Evolutionary conservation across 495 filamentous ascomycete species (phyloP), one percentile per base, ranked within the genome.

Genomic region (Hamigera avellanea): DNA sequence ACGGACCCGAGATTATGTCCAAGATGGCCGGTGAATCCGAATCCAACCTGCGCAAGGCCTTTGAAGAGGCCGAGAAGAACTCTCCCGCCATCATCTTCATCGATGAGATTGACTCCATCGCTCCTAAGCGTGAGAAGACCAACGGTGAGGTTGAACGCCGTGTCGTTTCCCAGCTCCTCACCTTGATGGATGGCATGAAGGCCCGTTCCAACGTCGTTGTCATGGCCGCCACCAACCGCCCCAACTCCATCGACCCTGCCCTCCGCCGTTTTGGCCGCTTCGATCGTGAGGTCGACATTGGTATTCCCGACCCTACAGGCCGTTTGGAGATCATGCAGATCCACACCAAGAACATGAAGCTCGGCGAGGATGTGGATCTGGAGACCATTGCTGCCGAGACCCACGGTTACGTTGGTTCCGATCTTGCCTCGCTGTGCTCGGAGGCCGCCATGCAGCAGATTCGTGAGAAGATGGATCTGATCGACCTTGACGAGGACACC

Each of bases 341-440:
- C 46, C 91, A 98, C 70, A 96, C 93, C 49, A 98, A 98, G 79
- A 98, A 98, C 76, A 98, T 98, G 91, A 98, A 96, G 73, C 76
- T 98, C 19, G 86, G 68, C 32, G 93, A 95, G 31, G 91, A 96
- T 56, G 91, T 98, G 28, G 91, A 98, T 54, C 80, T 98, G 14
- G 87, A 94, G 70, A 78, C 85, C 49, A 95, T 98, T 52, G 93
- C 91, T 26, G 78, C 93, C 26, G 93, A 98, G 71, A 98, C 91
- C 34, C 91, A 98, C 67, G 91, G 91, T 69, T 96, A 95, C 50
- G 91, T 98, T 57, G 91, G 91, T 66, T 96, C 91, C 25, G 91
- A 98, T 80, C 65, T 98, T 56, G 91, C 91, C 26, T 93, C 91
- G n/a, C 81, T 98, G 39, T 98, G 91, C 69, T 96, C 91, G 8